Conservation (phyloP, 768 basidiomycete species). For the Tephrocybe sp. region DNA sequence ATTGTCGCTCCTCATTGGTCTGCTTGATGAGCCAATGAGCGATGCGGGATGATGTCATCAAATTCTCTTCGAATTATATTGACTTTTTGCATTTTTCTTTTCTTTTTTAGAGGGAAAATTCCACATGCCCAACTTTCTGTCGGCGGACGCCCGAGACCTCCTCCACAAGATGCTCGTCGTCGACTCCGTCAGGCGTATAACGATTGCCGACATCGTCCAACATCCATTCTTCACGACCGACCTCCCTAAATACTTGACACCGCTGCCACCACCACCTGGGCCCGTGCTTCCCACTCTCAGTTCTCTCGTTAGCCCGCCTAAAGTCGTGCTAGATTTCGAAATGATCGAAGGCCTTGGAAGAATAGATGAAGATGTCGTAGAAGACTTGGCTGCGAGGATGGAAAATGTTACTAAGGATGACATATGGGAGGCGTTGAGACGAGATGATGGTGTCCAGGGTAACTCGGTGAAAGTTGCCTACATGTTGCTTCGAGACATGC, state of each 20-base stretch:
- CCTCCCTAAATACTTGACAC: slow-evolving; percentile 81
- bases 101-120: slow-evolving; percentile 87
- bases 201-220: slow-evolving; percentile 84
- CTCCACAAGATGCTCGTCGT: slow-evolving; percentile 89
- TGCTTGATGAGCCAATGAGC: not conserved
- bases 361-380: slow-evolving; percentile 89
- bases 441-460: slow-evolving; percentile 81
- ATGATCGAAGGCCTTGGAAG: slow-evolving; percentile 90
- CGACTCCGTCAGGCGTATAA: slow-evolving; percentile 93
- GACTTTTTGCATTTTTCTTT: slow-evolving; percentile 4
- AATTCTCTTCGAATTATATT: slow-evolving; percentile 1
- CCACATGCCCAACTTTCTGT: slow-evolving; percentile 79
- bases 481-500: slow-evolving; percentile 87
- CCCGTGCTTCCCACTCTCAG: slow-evolving; percentile 75
- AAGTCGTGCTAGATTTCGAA: slow-evolving; percentile 68
- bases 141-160: slow-evolving; percentile 71
- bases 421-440: slow-evolving; percentile 80
- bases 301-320: slow-evolving; percentile 66
- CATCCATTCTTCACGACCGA: slow-evolving; percentile 89
- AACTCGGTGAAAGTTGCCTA: slow-evolving; percentile 98
- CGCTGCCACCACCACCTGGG: slow-evolving; percentile 74
- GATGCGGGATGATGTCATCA: not conserved
- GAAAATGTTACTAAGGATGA: slow-evolving; percentile 76
- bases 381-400: slow-evolving; percentile 73
- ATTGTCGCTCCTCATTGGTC: not conserved